These are phyloP conservation scores for Leersia perrieri DNA, from an alignment of 176 grass and related monocot species.

Conservation along the genomic window DNA sequence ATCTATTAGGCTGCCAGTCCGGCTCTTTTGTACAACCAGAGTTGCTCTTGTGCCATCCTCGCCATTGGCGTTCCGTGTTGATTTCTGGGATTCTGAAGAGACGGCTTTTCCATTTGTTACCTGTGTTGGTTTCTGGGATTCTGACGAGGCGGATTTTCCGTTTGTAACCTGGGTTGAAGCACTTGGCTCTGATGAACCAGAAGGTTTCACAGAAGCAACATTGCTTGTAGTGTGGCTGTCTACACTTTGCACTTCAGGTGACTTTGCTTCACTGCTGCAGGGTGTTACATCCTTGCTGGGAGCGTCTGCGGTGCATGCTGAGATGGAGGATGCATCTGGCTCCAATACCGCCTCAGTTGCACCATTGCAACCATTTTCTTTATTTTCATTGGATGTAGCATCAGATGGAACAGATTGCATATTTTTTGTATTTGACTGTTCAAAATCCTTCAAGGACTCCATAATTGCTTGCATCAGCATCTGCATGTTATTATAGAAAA, in stretches of 20 bases:
- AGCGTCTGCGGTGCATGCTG: background rate
- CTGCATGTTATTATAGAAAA: slow-evolving; percentile 41
- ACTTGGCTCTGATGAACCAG: slow-evolving; percentile 15
- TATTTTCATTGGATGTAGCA: slow-evolving; percentile 36
- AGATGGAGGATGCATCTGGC: slow-evolving; percentile 24
- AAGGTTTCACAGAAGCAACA: background rate
- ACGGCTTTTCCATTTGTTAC: slow-evolving; percentile 25
- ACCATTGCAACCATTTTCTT: slow-evolving; percentile 15
- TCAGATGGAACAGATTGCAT: slow-evolving; percentile 30
- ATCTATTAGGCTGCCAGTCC: slow-evolving; percentile 59
- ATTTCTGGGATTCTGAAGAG: slow-evolving; percentile 29
- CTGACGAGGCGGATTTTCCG: slow-evolving; percentile 5
- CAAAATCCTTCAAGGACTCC: slow-evolving; percentile 80
- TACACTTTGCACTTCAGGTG: slow-evolving; percentile 15
- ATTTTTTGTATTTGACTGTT: slow-evolving; percentile 53
- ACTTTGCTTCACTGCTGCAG: slow-evolving; percentile 26
- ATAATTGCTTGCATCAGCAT: slow-evolving; percentile 96
- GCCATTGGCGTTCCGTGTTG: slow-evolving; percentile 34
- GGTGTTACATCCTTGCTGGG: slow-evolving; percentile 7
- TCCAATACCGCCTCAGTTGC: slow-evolving; percentile 17
- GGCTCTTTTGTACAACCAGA: slow-evolving; percentile 79
- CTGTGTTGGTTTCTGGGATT: slow-evolving; percentile 40
- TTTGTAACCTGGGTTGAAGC: slow-evolving; percentile 29
- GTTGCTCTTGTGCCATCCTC: slow-evolving; percentile 78
- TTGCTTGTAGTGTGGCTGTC: background rate